Conservation (phyloP, 169 alveolate genomes). For the Plasmodium berghei region DNA sequence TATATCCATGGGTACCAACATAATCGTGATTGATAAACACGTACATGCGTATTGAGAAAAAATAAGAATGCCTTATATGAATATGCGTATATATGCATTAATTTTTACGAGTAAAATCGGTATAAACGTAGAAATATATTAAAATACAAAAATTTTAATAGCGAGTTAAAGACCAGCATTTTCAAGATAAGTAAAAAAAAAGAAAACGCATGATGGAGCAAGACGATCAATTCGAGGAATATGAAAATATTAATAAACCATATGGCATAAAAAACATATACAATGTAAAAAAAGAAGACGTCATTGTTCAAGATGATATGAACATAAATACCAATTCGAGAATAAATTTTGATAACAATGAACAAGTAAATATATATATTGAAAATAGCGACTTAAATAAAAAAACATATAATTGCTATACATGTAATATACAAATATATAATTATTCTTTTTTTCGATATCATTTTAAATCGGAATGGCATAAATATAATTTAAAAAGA, state of each 20-base stretch:
- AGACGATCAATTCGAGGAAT: not conserved
- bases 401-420: slow-evolving; percentile 52
- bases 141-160: too few relatives aligned
- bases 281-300: slow-evolving; percentile 59
- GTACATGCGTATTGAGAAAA: too few relatives aligned
- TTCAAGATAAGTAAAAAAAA: too few relatives aligned
- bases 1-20: too few relatives aligned
- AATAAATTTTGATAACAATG: slow-evolving; percentile 30
- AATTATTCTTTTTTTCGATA: slow-evolving; percentile 76
- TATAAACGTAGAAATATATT: too few relatives aligned
- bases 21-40: too few relatives aligned
- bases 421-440: slow-evolving; percentile 74
- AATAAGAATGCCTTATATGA: too few relatives aligned
- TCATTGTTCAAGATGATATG: slow-evolving; percentile 40
- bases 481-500: slow-evolving; percentile 87
- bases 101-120: too few relatives aligned
- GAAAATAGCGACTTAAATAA: slow-evolving; percentile 59
- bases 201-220: not conserved
- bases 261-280: slow-evolving; percentile 36
- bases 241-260: not conserved
- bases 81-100: too few relatives aligned
- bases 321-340: slow-evolving; percentile 25
- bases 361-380: slow-evolving; percentile 65
- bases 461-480: slow-evolving; percentile 91
- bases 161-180: too few relatives aligned